phyloP scores from a whole-genome alignment of 1,284 basidiomycete species.

The Cutaneotrichosporon cutaneum region DNA sequence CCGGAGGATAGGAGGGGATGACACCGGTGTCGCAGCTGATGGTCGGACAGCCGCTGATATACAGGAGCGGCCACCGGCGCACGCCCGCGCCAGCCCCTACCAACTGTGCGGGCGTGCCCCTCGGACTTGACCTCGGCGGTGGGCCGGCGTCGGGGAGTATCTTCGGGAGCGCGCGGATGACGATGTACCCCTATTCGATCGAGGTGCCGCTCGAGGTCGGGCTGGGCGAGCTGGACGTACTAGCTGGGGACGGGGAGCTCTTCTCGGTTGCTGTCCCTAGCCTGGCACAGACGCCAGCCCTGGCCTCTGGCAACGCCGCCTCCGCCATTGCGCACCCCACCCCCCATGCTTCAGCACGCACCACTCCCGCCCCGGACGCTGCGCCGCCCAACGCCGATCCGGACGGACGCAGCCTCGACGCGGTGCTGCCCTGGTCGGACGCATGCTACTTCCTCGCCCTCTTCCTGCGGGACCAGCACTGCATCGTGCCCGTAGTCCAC shows the following conservation, averaged over 20 bases:
- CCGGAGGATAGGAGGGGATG: too few species aligned
- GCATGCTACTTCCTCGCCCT: slow-evolving; percentile 35
- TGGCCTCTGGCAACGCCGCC: not conserved
- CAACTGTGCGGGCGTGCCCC: not conserved
- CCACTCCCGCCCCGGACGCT: not conserved
- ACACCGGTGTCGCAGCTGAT: too few species aligned
- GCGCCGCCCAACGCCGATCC: not conserved
- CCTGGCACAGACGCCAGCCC: not conserved
- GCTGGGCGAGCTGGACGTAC: not conserved
- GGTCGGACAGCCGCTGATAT: too few species aligned
- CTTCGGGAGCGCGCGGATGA: slow-evolving; percentile 19
- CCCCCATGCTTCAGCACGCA: not conserved
- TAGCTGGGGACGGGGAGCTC: not conserved
- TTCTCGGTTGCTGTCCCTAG: too few species aligned
- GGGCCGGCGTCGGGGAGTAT: slow-evolving; percentile 17
- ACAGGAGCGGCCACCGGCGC: not conserved
- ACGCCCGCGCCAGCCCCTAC: not conserved
- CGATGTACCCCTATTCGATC: slow-evolving; percentile 2
- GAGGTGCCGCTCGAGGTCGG: not conserved
- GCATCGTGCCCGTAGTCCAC: slow-evolving; percentile 37
- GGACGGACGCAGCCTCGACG: slow-evolving; percentile 14
- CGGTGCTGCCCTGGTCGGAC: slow-evolving; percentile 30
- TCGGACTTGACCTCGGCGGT: not conserved
- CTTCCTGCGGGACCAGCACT: slow-evolving; percentile 35
- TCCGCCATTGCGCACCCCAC: not conserved